phyloP scores from a whole-genome alignment of 2,329 filamentous ascomycete genomes.

The Alternaria brassicae region DNA sequence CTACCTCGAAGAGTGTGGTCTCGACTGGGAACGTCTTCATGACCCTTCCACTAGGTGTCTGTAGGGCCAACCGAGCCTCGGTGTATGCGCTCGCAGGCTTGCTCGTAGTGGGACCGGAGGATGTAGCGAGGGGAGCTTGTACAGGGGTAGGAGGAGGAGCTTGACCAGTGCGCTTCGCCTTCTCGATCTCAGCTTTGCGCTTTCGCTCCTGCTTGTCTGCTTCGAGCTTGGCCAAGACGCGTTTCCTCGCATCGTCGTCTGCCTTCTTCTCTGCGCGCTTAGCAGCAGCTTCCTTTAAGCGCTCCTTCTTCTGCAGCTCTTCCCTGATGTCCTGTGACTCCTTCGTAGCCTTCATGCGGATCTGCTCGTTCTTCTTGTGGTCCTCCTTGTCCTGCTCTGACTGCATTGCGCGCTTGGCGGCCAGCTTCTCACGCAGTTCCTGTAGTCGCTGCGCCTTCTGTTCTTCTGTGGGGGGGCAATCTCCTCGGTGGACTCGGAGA shows the following conservation, averaged over 20 bases:
- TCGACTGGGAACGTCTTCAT: constrained; percentile 89
- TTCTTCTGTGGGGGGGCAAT: constrained; percentile 90
- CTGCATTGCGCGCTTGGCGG: constrained; percentile 73
- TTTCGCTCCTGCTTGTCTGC: constrained; percentile 91
- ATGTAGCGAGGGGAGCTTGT: constrained; percentile 55
- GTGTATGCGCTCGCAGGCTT: constrained; percentile 76
- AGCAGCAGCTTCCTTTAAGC: constrained; percentile 85
- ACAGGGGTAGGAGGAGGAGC: constrained; percentile 59
- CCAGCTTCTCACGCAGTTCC: constrained; percentile 75
- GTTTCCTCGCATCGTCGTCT: constrained; percentile 83
- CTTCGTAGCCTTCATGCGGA: constrained; percentile 85
- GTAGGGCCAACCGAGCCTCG: constrained; percentile 81
- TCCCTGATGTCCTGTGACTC: constrained; percentile 91
- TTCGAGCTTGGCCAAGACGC: constrained; percentile 91
- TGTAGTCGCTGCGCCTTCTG: constrained; percentile 83
- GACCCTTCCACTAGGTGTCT: constrained; percentile 76
- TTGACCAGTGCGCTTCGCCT: constrained; percentile 83
- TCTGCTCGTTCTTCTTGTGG: constrained; percentile 83
- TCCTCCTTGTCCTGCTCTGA: constrained; percentile 79
- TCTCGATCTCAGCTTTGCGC: constrained; percentile 82
- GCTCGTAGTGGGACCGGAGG: constrained; percentile 58
- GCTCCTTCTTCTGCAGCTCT: constrained; percentile 84
- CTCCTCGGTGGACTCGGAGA: constrained; percentile 91
- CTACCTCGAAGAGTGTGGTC: constrained; percentile 92
- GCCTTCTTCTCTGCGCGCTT: constrained; percentile 89